Conservation (phyloP, 345 rosid species). For the Murraya koenigii region DNA sequence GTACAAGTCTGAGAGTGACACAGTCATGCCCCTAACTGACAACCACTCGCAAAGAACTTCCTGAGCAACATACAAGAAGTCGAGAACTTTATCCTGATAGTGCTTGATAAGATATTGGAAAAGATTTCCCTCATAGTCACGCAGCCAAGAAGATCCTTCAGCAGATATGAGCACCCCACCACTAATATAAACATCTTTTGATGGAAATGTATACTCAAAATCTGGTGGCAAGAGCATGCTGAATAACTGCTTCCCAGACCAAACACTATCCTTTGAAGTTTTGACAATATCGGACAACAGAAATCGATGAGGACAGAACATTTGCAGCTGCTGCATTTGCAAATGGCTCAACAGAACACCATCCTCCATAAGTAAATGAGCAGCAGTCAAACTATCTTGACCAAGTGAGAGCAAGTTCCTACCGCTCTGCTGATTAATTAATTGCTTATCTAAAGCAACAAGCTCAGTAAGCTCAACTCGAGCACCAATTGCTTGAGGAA, state of each 20-base stretch:
- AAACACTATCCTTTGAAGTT: slow-evolving; percentile 41
- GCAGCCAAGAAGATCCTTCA: slow-evolving; percentile 74
- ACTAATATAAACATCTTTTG: slow-evolving; percentile 40
- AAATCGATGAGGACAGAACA: slow-evolving; percentile 54
- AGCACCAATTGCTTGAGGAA: slow-evolving; percentile 78
- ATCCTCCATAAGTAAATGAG: slow-evolving; percentile 63
- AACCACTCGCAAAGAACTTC: slow-evolving; percentile 90
- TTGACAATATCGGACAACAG: slow-evolving; percentile 45
- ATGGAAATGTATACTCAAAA: slow-evolving; percentile 50
- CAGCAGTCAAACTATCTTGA: slow-evolving; percentile 84
- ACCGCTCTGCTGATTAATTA: slow-evolving; percentile 73
- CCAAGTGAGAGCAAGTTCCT: slow-evolving; percentile 65
- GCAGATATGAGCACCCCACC: slow-evolving; percentile 64
- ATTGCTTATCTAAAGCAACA: slow-evolving; percentile 75
- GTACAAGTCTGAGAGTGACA: slow-evolving; percentile 75
- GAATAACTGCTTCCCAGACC: slow-evolving; percentile 89
- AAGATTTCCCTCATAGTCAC: slow-evolving; percentile 65
- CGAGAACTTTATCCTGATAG: slow-evolving; percentile 47
- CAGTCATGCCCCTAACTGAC: slow-evolving; percentile 72
- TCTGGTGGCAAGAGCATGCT: slow-evolving; percentile 74
- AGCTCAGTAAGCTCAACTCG: slow-evolving; percentile 82
- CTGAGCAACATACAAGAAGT: slow-evolving; percentile 63
- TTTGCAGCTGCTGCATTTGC: slow-evolving; percentile 79
- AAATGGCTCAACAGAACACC: slow-evolving; percentile 38
- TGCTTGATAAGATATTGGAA: slow-evolving; percentile 62